These are phyloP conservation scores for Rhizopogon rudus DNA, from an alignment of 768 basidiomycete genomes.

Conservation along the genomic window DNA sequence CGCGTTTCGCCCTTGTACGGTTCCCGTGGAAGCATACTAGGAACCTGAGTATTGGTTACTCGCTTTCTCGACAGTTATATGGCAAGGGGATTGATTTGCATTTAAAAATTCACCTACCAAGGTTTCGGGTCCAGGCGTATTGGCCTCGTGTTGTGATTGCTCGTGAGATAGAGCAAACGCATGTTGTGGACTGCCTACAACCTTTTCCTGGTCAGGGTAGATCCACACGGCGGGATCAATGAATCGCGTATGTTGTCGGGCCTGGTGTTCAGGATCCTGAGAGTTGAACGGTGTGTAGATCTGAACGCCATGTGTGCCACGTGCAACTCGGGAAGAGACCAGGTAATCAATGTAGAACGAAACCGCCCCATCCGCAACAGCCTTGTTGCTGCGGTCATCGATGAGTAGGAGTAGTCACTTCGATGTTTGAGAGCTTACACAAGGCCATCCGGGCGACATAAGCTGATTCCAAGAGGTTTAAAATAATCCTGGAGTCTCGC, in stretches of 20 bases:
- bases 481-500: conserved; percentile 34
- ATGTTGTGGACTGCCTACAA: too few species aligned
- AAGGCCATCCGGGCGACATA: conserved; percentile 45
- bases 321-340: conserved; percentile 39
- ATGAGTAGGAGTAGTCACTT: background rate
- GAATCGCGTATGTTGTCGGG: conserved; percentile 20
- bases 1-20: conserved; percentile 33
- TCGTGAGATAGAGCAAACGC: too few species aligned
- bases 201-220: too few species aligned
- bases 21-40: conserved; percentile 21
- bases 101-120: background rate
- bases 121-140: too few species aligned
- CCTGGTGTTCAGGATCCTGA: conserved; percentile 29
- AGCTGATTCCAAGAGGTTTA: conserved; percentile 29
- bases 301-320: conserved; percentile 33
- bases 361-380: conserved; percentile 46
- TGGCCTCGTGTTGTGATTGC: too few species aligned
- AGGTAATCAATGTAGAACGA: conserved; percentile 38
- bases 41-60: background rate
- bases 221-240: conserved; percentile 14
- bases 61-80: too few species aligned
- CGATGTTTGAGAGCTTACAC: conserved; percentile 29
- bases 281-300: conserved; percentile 23
- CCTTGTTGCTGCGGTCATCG: conserved; percentile 31
- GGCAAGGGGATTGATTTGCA: too few species aligned